Base-by-base conservation (phyloP, 2,329 filamentous ascomycete genomes). In the Trichoderma sp. region DNA sequence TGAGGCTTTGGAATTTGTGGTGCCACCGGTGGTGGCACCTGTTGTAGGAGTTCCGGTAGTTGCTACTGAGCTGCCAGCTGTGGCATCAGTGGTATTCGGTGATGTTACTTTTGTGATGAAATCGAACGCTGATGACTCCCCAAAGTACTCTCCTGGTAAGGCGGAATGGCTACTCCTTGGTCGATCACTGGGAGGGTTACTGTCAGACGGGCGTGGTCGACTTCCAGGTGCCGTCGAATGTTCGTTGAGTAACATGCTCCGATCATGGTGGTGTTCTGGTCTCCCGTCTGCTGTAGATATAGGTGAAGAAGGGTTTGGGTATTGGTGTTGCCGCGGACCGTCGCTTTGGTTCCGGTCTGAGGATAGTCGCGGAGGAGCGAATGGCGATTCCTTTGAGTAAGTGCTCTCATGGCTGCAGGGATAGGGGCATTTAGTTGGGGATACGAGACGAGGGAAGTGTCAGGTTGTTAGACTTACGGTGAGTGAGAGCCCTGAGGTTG, bases 91-190 rank as follows among this genome's bases (percentile, higher is more conserved):
- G 13, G 36, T 61, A 20, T 68, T 68, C 34, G 66, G 66, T 17
- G 66, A 68, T 2, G 66, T 68, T n/a, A 68, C 66, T 43, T 68
- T 68, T 2, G 66, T 68, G 1, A 68, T 68, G 28, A 68, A 68
- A n/a, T 68, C 66, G 7, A 68, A 68, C 3, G 66, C 66, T 34
- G 66, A 68, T 11, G 66, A 68, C n/a, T 68, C 66, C 6, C 66
- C 66, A 50, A 68, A 68, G 12, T 68, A 68, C 55, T 68, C 66
- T 47, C 66, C 66, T 2, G 66, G 66, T 8, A 68, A n/a, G 17
- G 66, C 36, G n/a, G 66, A 68, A 50, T 68, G 55, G n/a, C 55
- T 61, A 34, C 55, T 68, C 55, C 32, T 59, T 13, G 66, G 66
- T 43, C 39, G 66, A 61, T 61, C 55, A 23, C n/a, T 6, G 15